Evolutionary conservation across 2,329 filamentous ascomycete species (phyloP), one percentile per base, ranked within the genome.

Genomic region (Truncatella angustata): DNA sequence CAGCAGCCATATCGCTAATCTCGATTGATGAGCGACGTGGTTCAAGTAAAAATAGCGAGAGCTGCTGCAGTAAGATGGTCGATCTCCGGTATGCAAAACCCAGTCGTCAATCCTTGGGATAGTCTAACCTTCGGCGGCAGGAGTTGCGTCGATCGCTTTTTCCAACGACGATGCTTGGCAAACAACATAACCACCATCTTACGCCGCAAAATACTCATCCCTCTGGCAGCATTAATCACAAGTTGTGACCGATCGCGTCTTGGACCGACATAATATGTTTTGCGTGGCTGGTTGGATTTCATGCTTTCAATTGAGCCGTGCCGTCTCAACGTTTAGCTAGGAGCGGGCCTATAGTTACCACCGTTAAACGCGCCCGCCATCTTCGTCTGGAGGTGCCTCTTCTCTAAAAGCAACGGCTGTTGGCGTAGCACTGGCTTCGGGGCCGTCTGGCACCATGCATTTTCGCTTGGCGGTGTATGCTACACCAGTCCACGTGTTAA

Each of bases 391-490:
- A 11, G 16, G 26, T 35, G 16, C 43, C 26, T 35, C 21, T 14
- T 35, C 5, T 18, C 30, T 28, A 16, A 34, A 21, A 34, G 43
- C 26, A 46, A 46, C 43, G 26, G 43, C 14, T 20, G 43, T 20
- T 46, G 43, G 43, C 28, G 43, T 28, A 26, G 26, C 10, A 23
- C 23, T 44, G 4, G 11, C 14, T 20, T 18, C 5, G 5, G 28
- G 16, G 26, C 43, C 43, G 16, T 46, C 43, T 20, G 40, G 16
- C 24, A 20, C 26, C 43, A 21, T n/a, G 28, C 26, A 16, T 9
- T 23, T 18, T 28, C 34, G 43, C 43, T 46, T n/a, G 28, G 43
- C 43, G 43, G 43, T 46, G 43, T 46, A 16, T 24, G n/a, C 5
- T 24, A 26, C 40, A 20, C 7, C 23, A 12, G n/a, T 44, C 23